phyloP scores from a whole-genome alignment of 2,329 filamentous ascomycete species.

The Fusarium sp. region DNA sequence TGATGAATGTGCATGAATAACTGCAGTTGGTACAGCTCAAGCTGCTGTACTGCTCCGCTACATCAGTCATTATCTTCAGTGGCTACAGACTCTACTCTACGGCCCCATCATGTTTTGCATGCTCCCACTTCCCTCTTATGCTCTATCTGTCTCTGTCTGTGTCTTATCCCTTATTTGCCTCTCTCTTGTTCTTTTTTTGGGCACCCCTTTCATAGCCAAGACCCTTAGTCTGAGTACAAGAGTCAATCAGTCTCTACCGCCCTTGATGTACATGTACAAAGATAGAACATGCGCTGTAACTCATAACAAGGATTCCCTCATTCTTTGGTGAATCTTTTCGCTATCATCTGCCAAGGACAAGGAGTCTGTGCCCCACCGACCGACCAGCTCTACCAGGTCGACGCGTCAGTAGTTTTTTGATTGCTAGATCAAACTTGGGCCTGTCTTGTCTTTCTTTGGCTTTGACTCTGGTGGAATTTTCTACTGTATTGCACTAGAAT shows the following conservation, averaged over 20 bases:
- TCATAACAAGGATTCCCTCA: not conserved
- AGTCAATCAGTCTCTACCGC: conserved; percentile 14
- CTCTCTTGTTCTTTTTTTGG: not conserved
- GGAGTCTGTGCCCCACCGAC: conserved; percentile 32
- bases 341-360: conserved; percentile 19
- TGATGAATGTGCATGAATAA: conserved; percentile 12
- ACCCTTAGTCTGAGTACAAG: conserved; percentile 2
- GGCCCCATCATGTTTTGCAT: conserved; percentile 6
- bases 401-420: conserved; percentile 39
- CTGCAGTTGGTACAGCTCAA: not conserved
- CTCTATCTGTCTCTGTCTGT: not conserved
- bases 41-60: not conserved
- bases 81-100: not conserved
- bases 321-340: conserved; percentile 13
- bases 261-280: not conserved
- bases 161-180: not conserved
- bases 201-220: conserved; percentile 15
- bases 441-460: not conserved
- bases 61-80: conserved; percentile 8
- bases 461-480: conserved; percentile 20
- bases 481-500: conserved; percentile 4
- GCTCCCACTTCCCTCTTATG: conserved; percentile 14
- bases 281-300: not conserved
- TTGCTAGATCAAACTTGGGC: conserved; percentile 16
- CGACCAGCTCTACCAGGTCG: conserved; percentile 26